These are phyloP conservation scores for Sporisorium iseilematis-ciliati DNA, from an alignment of 1,284 basidiomycete genomes.

Conservation along the genomic window DNA sequence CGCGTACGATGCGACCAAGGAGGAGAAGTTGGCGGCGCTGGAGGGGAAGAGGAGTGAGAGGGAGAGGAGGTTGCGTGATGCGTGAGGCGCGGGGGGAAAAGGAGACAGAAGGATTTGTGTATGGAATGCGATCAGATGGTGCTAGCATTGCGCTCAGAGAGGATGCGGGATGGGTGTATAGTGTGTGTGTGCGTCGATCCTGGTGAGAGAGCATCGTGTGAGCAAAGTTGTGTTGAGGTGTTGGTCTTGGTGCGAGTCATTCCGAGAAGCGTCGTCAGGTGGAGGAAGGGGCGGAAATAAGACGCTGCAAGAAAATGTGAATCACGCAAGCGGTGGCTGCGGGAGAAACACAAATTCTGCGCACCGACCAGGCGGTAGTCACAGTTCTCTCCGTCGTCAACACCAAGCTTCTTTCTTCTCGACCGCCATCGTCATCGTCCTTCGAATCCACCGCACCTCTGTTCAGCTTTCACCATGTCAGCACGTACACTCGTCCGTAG, in stretches of 20 bases:
- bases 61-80: conserved; percentile 59
- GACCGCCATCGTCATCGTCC: no score
- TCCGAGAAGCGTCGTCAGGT: no score
- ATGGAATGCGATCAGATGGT: no score
- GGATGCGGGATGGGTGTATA: neutral
- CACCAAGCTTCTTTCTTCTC: neutral
- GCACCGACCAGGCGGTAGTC: conserved; percentile 10
- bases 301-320: conserved; percentile 2
- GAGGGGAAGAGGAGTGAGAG: conserved; percentile 71
- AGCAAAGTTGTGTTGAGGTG: neutral
- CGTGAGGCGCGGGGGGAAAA: no score
- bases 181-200: neutral
- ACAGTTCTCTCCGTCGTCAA: neutral
- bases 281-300: conserved; percentile 4
- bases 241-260: neutral
- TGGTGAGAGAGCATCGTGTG: neutral
- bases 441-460: neutral
- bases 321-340: neutral
- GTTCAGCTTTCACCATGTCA: conserved; percentile 8
- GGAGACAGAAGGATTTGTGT: neutral
- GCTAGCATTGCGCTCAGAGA: no score
- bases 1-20: conserved; percentile 84
- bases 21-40: conserved; percentile 81
- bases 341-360: neutral
- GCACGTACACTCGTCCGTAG: conserved; percentile 8